Evolutionary conservation across 2,329 filamentous ascomycete species (phyloP).

Genomic region (Pseudopyrenochaeta lycopersici): DNA sequence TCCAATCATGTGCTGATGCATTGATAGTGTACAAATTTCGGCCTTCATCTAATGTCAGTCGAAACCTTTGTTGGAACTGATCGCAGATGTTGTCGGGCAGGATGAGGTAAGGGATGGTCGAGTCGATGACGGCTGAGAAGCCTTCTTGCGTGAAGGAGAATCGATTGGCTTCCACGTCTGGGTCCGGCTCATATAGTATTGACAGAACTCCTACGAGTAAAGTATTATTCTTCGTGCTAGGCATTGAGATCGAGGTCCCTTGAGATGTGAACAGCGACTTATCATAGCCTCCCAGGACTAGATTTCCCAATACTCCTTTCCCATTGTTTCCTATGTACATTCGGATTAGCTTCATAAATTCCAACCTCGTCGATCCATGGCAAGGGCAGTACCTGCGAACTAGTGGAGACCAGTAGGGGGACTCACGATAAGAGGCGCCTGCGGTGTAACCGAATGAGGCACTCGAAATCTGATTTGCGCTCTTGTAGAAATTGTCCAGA

Average conservation of each 20-base stretch:
- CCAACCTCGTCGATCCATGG: not conserved
- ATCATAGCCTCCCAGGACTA: slow-evolving; percentile 55
- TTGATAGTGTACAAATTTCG: slow-evolving; percentile 48
- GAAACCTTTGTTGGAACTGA: slow-evolving; percentile 46
- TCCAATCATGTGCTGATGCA: slow-evolving; percentile 27
- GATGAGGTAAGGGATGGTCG: slow-evolving; percentile 47
- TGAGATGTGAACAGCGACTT: slow-evolving; percentile 36
- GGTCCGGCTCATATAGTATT: slow-evolving; percentile 32
- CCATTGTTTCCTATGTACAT: slow-evolving; percentile 31
- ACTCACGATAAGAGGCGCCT: slow-evolving; percentile 48
- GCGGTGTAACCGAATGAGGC: slow-evolving; percentile 46
- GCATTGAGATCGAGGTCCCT: slow-evolving; percentile 28
- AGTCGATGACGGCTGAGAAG: slow-evolving; percentile 49
- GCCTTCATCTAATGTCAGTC: slow-evolving; percentile 42
- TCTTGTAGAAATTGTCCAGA: slow-evolving; percentile 24
- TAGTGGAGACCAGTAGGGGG: too few species aligned
- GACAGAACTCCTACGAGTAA: slow-evolving; percentile 38
- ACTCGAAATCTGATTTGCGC: slow-evolving; percentile 27
- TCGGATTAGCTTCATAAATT: slow-evolving; percentile 14
- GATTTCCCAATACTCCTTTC: slow-evolving; percentile 38
- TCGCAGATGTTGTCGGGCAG: slow-evolving; percentile 48
- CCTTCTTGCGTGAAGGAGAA: slow-evolving; percentile 22
- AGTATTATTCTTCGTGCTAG: slow-evolving; percentile 25
- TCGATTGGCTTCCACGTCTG: slow-evolving; percentile 10
- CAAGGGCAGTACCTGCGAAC: not conserved